phyloP scores from a whole-genome alignment of 2,329 filamentous ascomycete species.

The Fusarium sp. region DNA sequence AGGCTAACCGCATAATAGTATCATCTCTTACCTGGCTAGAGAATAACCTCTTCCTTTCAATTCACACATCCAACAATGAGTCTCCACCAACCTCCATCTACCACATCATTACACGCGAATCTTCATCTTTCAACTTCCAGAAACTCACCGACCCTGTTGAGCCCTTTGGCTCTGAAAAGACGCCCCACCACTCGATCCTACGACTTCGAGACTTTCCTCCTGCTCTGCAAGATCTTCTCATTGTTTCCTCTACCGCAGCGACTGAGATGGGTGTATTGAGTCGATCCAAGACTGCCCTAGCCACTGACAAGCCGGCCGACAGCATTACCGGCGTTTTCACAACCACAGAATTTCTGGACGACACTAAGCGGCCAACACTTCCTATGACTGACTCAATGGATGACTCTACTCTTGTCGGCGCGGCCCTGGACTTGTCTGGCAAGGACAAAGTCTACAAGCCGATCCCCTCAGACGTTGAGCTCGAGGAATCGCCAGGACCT shows the following conservation, averaged over 20 bases:
- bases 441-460: slow-evolving; percentile 85
- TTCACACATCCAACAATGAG: slow-evolving; percentile 79
- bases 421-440: slow-evolving; percentile 86
- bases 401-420: slow-evolving; percentile 84
- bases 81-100: slow-evolving; percentile 78
- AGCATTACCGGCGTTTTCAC: slow-evolving; percentile 79
- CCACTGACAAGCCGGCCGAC: slow-evolving; percentile 71
- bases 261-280: slow-evolving; percentile 86
- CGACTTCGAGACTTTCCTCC: slow-evolving; percentile 87
- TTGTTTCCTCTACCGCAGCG: slow-evolving; percentile 86
- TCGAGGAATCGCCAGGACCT: slow-evolving; percentile 84
- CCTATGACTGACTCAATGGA: slow-evolving; percentile 75
- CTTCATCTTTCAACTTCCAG: slow-evolving; percentile 77
- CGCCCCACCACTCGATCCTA: slow-evolving; percentile 83
- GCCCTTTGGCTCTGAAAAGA: slow-evolving; percentile 76
- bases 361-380: slow-evolving; percentile 81
- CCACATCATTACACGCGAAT: slow-evolving; percentile 82
- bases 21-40: slow-evolving; percentile 91
- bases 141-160: slow-evolving; percentile 82
- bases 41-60: slow-evolving; percentile 85
- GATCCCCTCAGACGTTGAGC: slow-evolving; percentile 81
- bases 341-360: slow-evolving; percentile 79
- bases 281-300: slow-evolving; percentile 78
- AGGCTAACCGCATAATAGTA: slow-evolving; percentile 63
- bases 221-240: slow-evolving; percentile 83